Base-by-base conservation (phyloP, 164 flowering plant species). In the Santalum album region DNA sequence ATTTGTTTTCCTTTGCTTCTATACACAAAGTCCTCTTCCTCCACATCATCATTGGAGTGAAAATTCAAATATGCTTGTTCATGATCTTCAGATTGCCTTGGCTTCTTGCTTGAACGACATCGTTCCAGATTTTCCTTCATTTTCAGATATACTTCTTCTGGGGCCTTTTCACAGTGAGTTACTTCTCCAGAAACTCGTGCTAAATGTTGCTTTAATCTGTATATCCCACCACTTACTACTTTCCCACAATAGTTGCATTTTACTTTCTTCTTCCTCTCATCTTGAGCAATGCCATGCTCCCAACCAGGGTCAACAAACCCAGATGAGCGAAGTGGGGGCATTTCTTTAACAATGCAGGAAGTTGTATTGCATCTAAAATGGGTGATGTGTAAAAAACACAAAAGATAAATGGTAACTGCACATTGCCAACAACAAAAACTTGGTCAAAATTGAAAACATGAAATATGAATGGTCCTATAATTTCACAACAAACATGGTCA, bases 221-320 rank as follows among this genome's bases (percentile, higher is more conserved):
- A 68, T 51, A 68, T 68, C 49, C 72, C 68, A 23, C 72, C 72
- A 56, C 68, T 63, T 35, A 63, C 68, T 27, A 64, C 42, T 53
- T 68, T 68, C 14, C 72, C 72, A 55, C 72, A 68, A 54, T 56
- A 64, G 44, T 64, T 68, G 62, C 72, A 68, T 29, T 63, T 63
- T 14, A 68, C 72, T 58, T 68, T 68, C 56, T 64, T 68, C 54
- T 63, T 63, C 42, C 39, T 59, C 47, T 63, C 68, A 57, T 68
- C 72, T 63, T 63, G 68, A 19, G 68, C 42, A 38, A 38, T 14
- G 42, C 42, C 42, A 38, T 38, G 42, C 17, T 38, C 42, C 42
- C 42, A 38, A 9, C 42, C 42, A 38, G 42, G 42, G 42, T 38
- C 42, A 38, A 45, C 49, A 45, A 45, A 45, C 19, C 49, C 49